phyloP scores from a whole-genome alignment of 148 eudicot species.

The Selenicereus undatus region DNA sequence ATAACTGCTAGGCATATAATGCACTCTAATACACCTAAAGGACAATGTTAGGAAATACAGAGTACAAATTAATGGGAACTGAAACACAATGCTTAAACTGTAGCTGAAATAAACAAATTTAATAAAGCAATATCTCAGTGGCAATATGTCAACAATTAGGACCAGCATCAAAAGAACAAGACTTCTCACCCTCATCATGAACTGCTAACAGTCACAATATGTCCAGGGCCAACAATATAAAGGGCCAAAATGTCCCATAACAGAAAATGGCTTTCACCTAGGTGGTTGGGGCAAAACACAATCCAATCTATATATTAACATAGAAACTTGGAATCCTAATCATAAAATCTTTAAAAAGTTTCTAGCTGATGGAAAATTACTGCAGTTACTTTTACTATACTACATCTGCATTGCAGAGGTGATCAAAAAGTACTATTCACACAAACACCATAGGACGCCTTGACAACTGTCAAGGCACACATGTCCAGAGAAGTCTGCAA shows the following conservation, averaged over 20 bases:
- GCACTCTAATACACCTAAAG: background rate
- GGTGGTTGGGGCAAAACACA: background rate
- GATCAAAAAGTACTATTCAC: background rate
- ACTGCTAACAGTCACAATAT: background rate
- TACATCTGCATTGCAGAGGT: background rate
- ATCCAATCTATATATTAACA: background rate
- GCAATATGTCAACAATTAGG: background rate
- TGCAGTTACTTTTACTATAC: background rate
- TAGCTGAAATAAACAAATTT: background rate
- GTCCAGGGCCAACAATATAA: background rate
- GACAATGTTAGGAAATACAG: background rate
- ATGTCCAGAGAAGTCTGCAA: background rate
- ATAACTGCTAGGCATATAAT: slow-evolving; percentile 5
- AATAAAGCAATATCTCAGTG: background rate
- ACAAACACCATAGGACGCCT: background rate
- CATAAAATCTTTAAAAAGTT: background rate
- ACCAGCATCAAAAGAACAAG: background rate
- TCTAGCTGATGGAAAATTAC: background rate
- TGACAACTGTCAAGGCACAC: background rate
- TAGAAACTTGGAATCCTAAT: background rate
- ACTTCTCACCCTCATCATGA: background rate
- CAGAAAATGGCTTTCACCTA: background rate
- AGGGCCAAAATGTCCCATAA: background rate
- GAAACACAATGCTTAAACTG: background rate
- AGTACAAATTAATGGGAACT: slow-evolving; percentile 1